phyloP scores from a whole-genome alignment of 2,329 filamentous ascomycete species.

The Penicillium fuscoglaucum region DNA sequence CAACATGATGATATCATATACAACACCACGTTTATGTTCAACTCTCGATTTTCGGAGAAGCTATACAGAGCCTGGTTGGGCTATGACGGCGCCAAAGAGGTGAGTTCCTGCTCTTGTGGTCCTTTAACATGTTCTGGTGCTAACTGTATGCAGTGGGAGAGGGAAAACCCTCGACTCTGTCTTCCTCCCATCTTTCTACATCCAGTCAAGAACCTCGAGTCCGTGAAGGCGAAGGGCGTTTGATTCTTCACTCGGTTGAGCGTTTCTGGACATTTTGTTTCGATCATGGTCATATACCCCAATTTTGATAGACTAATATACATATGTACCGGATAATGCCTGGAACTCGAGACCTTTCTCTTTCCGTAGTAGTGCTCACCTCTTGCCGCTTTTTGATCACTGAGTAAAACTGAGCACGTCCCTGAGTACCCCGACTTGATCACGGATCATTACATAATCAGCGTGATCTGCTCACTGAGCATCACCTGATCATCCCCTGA shows the following conservation, averaged over 20 bases:
- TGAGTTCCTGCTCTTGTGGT: neutral
- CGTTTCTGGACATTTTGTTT: neutral
- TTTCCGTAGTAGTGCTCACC: too few species aligned
- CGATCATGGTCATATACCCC: neutral
- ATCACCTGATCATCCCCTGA: too few species aligned
- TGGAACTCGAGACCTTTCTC: too few species aligned
- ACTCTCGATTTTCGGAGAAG: slow-evolving; percentile 8
- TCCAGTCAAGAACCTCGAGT: slow-evolving; percentile 10
- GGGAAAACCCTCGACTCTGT: slow-evolving; percentile 4
- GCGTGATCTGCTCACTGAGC: too few species aligned
- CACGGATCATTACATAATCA: too few species aligned
- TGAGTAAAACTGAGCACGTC: too few species aligned
- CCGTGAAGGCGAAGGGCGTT: neutral
- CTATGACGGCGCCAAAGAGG: slow-evolving; percentile 7
- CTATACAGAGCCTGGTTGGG: slow-evolving; percentile 16
- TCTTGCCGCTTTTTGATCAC: too few species aligned
- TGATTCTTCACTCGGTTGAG: neutral
- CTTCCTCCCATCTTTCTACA: slow-evolving; percentile 14
- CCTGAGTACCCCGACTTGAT: too few species aligned
- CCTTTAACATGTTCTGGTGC: too few species aligned
- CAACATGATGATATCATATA: slow-evolving; percentile 11
- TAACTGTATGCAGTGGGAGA: slow-evolving; percentile 10
- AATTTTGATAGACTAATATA: neutral
- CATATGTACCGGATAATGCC: too few species aligned
- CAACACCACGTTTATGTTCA: slow-evolving; percentile 14